These are phyloP conservation scores for Epichloe uncinata DNA, from an alignment of 2,329 filamentous ascomycete species.

Conservation along the genomic window DNA sequence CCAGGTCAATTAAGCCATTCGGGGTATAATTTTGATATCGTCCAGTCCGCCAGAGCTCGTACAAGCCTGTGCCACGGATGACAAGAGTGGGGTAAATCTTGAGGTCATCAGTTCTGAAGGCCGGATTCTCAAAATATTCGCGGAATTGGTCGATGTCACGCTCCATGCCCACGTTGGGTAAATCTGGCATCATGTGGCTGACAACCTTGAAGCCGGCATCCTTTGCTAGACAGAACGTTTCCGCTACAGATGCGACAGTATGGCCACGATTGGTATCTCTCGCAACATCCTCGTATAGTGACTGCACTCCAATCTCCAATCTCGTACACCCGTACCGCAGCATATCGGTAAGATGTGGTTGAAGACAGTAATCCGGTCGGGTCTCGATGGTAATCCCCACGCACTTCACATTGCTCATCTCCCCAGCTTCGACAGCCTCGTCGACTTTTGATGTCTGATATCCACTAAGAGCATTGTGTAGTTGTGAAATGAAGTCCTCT, in stretches of 20 bases:
- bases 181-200: conserved; percentile 98
- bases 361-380: conserved; percentile 88
- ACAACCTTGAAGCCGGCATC: conserved; percentile 98
- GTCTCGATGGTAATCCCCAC: conserved; percentile 99
- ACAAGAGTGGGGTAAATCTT: conserved; percentile 98
- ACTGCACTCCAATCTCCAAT: conserved; percentile 90
- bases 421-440: conserved; percentile 83
- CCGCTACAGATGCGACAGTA: conserved; percentile 86
- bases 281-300: conserved; percentile 95
- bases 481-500: conserved; percentile 84
- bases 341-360: conserved; percentile 93
- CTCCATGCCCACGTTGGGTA: conserved; percentile 97
- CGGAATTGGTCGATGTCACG: conserved; percentile 92
- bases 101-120: conserved; percentile 87
- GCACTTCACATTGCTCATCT: conserved; percentile 96
- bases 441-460: conserved; percentile 93
- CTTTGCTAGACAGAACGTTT: conserved; percentile 95
- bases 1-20: conserved; percentile 88
- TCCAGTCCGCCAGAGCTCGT: conserved; percentile 94
- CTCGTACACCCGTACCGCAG: conserved; percentile 94
- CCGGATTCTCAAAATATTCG: conserved; percentile 95
- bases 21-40: conserved; percentile 98
- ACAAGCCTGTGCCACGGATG: conserved; percentile 89
- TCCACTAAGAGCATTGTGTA: conserved; percentile 92
- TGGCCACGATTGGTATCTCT: conserved; percentile 94